phyloP scores from a whole-genome alignment of 129 eudicot genomes.

The Helianthus annuus region DNA sequence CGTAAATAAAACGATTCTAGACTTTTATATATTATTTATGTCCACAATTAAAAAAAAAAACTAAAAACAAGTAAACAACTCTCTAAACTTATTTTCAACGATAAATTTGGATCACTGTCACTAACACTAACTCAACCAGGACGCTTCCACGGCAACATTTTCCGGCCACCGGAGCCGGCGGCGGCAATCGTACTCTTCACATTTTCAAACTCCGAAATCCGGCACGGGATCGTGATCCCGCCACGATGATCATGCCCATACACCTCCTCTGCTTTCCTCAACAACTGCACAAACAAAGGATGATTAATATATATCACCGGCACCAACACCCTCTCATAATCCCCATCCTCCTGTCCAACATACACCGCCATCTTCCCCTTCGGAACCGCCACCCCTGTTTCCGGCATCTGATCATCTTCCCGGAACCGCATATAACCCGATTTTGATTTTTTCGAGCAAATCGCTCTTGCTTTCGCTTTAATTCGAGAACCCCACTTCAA shows the following conservation, averaged over 20 bases:
- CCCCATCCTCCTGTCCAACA: constrained; percentile 70
- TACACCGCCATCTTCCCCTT: constrained; percentile 86
- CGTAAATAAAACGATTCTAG: not conserved
- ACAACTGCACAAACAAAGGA: constrained; percentile 73
- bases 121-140: not conserved
- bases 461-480: constrained; percentile 50
- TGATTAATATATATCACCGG: constrained; percentile 89
- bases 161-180: constrained; percentile 62
- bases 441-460: constrained; percentile 21
- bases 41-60: not conserved
- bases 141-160: constrained; percentile 40
- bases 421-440: constrained; percentile 38
- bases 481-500: constrained; percentile 49
- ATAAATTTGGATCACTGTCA: constrained; percentile 14
- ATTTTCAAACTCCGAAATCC: constrained; percentile 77
- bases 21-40: constrained; percentile 14
- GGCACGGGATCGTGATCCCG: constrained; percentile 85
- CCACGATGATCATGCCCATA: constrained; percentile 82
- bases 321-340: constrained; percentile 61
- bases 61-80: not conserved
- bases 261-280: constrained; percentile 70
- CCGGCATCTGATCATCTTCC: constrained; percentile 36
- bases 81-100: constrained; percentile 16
- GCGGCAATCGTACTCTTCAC: constrained; percentile 66
- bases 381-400: constrained; percentile 43